phyloP scores from a whole-genome alignment of 2,329 filamentous ascomycete genomes.

The Catunica adiposa region DNA sequence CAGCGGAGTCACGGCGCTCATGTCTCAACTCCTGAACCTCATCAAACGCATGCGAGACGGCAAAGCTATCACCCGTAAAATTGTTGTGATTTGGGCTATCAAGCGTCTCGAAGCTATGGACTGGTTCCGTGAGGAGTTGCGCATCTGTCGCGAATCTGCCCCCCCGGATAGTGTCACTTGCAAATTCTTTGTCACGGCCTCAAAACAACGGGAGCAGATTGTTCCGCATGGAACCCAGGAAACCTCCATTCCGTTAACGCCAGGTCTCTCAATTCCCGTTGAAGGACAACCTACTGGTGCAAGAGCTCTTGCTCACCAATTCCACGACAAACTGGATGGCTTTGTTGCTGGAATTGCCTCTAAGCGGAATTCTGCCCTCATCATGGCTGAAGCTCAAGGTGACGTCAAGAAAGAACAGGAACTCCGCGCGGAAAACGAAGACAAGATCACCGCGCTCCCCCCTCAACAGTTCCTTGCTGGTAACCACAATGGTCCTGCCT shows the following conservation, averaged over 20 bases:
- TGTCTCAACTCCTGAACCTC: conserved; percentile 80
- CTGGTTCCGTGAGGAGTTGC: conserved; percentile 90
- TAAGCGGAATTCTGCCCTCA: conserved; percentile 71
- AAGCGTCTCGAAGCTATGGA: conserved; percentile 87
- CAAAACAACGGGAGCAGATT: conserved; percentile 29
- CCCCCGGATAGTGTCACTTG: conserved; percentile 79
- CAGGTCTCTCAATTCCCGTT: conserved; percentile 16
- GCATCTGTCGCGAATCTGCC: conserved; percentile 78
- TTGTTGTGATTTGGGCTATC: conserved; percentile 86
- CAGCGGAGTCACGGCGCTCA: conserved; percentile 83
- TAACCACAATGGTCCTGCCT: conserved; percentile 22
- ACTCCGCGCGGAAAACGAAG: conserved; percentile 66
- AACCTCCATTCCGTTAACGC: not conserved
- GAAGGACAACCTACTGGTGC: conserved; percentile 16
- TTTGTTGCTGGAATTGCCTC: conserved; percentile 75
- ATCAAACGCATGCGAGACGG: conserved; percentile 93
- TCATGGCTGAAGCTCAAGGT: conserved; percentile 64
- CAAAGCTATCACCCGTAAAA: conserved; percentile 78
- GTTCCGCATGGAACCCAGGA: not conserved
- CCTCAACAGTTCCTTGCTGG: conserved; percentile 48
- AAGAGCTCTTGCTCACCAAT: conserved; percentile 53
- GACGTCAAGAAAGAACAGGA: conserved; percentile 66
- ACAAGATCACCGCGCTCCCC: conserved; percentile 68
- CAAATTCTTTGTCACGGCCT: conserved; percentile 83
- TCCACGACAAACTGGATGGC: conserved; percentile 76